Evolutionary conservation across 352 stramenopile genomes (phyloP).

Genomic region (Albugo candida): DNA sequence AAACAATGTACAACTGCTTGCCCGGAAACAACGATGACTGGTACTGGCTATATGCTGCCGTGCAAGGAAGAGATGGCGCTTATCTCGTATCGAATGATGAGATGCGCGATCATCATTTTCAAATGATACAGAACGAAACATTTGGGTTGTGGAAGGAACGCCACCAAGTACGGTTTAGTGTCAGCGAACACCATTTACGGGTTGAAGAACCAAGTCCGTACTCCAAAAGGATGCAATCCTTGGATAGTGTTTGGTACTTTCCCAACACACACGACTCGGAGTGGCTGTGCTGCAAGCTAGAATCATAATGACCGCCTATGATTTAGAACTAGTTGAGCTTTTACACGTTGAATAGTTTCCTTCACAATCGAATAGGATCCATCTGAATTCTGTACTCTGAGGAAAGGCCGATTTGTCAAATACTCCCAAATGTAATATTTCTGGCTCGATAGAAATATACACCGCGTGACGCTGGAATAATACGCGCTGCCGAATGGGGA

Average conservation of each 20-base stretch:
- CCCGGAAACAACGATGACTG: slow-evolving; percentile 97
- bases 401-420: no score
- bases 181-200: slow-evolving; percentile 13
- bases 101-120: slow-evolving; percentile 99
- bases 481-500: not conserved
- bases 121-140: slow-evolving; percentile 91
- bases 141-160: slow-evolving; percentile 95
- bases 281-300: slow-evolving; percentile 31
- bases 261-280: slow-evolving; percentile 7
- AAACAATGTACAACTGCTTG: slow-evolving; percentile 85
- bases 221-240: slow-evolving; percentile 32
- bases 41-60: slow-evolving; percentile 97
- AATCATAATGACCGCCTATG: not conserved
- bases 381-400: no score
- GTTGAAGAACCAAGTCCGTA: slow-evolving; percentile 36
- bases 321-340: no score
- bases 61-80: slow-evolving; percentile 56
- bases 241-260: slow-evolving; percentile 53
- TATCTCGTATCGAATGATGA: slow-evolving; percentile 96
- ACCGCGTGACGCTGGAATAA: not conserved
- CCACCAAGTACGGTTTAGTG: slow-evolving; percentile 87
- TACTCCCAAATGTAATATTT: no score
- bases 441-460: slow-evolving; percentile 1
- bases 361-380: no score
- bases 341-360: no score